phyloP scores from a whole-genome alignment of 805 yeast genomes.

The Barnettozyma californica region DNA sequence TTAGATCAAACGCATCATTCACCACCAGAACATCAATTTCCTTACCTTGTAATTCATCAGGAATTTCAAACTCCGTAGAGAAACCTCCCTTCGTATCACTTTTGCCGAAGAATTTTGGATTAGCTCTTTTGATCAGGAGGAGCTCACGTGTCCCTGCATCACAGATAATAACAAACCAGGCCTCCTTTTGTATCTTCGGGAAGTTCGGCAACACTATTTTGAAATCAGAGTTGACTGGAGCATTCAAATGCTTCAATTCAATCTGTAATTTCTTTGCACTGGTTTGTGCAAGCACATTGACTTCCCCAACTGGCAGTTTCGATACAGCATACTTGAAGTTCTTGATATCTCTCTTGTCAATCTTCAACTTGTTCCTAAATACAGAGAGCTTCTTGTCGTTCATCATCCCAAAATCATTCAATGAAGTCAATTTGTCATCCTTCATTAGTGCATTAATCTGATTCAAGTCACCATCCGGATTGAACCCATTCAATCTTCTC shows the following conservation, averaged over 20 bases:
- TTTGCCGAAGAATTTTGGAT: constrained; percentile 40
- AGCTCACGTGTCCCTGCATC: constrained; percentile 49
- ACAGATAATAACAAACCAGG: constrained; percentile 77
- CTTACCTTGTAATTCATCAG: constrained; percentile 42
- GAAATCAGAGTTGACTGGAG: constrained; percentile 46
- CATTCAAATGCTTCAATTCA: constrained; percentile 48
- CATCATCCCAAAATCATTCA: constrained; percentile 19
- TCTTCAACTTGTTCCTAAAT: constrained; percentile 30
- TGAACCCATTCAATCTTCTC: constrained; percentile 15
- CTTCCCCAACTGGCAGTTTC: constrained; percentile 59
- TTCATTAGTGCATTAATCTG: constrained; percentile 7
- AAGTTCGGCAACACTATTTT: constrained; percentile 72
- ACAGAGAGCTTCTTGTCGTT: constrained; percentile 36
- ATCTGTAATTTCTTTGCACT: constrained; percentile 34
- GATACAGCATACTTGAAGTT: constrained; percentile 49
- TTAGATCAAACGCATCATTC: constrained; percentile 62
- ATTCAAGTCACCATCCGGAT: constrained; percentile 17
- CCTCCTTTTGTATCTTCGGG: constrained; percentile 87
- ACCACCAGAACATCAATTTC: constrained; percentile 44
- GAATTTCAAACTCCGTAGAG: constrained; percentile 42
- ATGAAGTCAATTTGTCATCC: background rate
- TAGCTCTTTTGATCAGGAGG: constrained; percentile 66
- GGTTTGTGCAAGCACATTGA: constrained; percentile 31
- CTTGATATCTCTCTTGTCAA: constrained; percentile 31
- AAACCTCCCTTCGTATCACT: constrained; percentile 25